Conservation (phyloP, 1,284 basidiomycete species). For the Anthracocystis panici-leucophaei region DNA sequence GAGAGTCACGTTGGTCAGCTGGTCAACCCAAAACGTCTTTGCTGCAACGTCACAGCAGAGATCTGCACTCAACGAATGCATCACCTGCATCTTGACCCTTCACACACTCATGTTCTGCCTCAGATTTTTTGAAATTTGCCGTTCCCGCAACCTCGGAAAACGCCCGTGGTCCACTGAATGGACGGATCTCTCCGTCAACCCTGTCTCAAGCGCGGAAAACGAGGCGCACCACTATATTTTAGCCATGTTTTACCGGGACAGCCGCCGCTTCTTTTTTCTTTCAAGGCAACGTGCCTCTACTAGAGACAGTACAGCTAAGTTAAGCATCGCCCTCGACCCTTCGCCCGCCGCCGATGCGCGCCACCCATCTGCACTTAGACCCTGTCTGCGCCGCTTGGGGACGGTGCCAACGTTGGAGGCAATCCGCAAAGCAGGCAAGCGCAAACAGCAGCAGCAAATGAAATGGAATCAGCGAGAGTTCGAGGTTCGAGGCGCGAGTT, state of each 20-base stretch:
- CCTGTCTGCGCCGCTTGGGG: neutral
- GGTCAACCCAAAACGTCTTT: slow-evolving; percentile 5
- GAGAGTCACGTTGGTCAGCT: slow-evolving; percentile 10
- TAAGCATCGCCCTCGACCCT: slow-evolving; percentile 4
- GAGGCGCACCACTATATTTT: neutral
- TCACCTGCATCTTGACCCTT: slow-evolving; percentile 15
- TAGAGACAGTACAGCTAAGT: neutral
- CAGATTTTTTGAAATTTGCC: slow-evolving; percentile 3
- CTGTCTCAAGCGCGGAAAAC: neutral
- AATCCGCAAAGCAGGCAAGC: neutral
- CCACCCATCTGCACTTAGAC: neutral
- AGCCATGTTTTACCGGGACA: slow-evolving; percentile 5
- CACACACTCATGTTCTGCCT: neutral
- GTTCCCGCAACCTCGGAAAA: slow-evolving; percentile 17
- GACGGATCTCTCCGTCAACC: slow-evolving; percentile 25
- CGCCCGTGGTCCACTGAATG: neutral
- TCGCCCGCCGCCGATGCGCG: slow-evolving; percentile 2
- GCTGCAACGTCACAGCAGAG: slow-evolving; percentile 3
- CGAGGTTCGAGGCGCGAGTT: slow-evolving; percentile 4
- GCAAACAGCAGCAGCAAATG: neutral
- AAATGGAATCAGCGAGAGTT: neutral
- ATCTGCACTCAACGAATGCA: slow-evolving; percentile 6
- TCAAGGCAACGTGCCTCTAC: neutral
- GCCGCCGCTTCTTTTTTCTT: too few species aligned
- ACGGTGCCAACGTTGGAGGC: neutral